Base-by-base conservation (phyloP, 192 early-diverging fungal genomes). In the Backusella tuberculispora region DNA sequence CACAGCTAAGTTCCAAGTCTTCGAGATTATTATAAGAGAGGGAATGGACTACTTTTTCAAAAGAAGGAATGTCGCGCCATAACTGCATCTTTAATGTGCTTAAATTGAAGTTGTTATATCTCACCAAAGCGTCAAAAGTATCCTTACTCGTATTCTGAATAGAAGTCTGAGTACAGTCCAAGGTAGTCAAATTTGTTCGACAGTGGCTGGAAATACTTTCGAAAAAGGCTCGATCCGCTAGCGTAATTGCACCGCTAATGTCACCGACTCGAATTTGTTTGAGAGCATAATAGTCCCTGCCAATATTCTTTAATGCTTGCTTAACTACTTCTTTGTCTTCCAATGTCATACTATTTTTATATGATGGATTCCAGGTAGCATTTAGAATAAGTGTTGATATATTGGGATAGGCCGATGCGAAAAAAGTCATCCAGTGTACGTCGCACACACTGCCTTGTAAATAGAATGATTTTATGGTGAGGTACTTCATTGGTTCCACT, bases 391-490 rank as follows among this genome's bases (percentile, higher is more conserved):
- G 50, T 24, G 7, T 24, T 10, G 50, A 56, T 8, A 56, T 21
- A 21, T 56, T 56, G 19, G 50, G 50, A 24, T 56, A 56, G 2
- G 50, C 50, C 10, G 50, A 56, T 12, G 50, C 50, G 19, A 56
- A 56, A 21, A 56, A 56, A 21, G 50, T 10, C 50, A 56, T 56
- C 50, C 50, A 56, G 9, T 56, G 19, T 10, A 24, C 50, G 4
- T 56, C 50, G 50, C 7, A 7, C 19, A 56, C 50, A 21, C 50
- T 56, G 50, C 50, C 50, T 56, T 56, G 19, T 56, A 56, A 56
- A 56, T 56, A 56, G 19, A 56, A 56, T 24, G 50, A 56, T 56
- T 56, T 56, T 56, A 56, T 15, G 50, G 50, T 56, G 19, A 56
- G 50, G 50, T 10, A 56, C 24, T 56, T 56, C 0, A 56, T 24